A percentile compares a stretch with the other conserved stretches of the same genome.
phyloP scores from a whole-genome alignment of 2,329 filamentous ascomycete genomes.

The Colletotrichum higginsianum region DNA sequence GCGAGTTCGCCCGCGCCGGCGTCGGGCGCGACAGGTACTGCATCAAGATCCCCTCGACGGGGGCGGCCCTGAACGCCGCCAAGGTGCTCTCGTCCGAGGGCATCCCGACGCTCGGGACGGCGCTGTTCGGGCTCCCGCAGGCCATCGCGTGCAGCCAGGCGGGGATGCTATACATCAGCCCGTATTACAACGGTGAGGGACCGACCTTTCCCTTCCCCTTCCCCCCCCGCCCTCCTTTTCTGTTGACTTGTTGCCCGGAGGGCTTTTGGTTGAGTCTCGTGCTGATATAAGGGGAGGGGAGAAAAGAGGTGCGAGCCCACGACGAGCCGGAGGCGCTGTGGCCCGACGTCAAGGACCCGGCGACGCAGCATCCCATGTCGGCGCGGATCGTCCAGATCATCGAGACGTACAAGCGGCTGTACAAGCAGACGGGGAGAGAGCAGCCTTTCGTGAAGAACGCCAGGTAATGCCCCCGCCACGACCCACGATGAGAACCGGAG shows the following conservation, averaged over 20 bases:
- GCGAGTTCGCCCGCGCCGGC: conserved; percentile 61
- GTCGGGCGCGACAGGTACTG: conserved; percentile 62
- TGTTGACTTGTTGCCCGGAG: too few relatives aligned
- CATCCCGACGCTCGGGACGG: conserved; percentile 63
- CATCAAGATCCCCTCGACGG: conserved; percentile 67
- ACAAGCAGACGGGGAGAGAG: conserved; percentile 62
- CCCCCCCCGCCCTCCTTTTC: too few relatives aligned
- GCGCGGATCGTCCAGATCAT: conserved; percentile 64
- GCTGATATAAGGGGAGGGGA: conserved; percentile 7
- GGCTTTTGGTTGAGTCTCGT: not conserved
- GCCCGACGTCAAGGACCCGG: conserved; percentile 63
- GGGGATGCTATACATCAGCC: conserved; percentile 63
- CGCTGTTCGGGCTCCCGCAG: conserved; percentile 63
- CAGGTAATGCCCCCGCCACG: conserved; percentile 48
- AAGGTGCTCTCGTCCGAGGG: conserved; percentile 59
- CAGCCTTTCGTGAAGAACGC: conserved; percentile 65
- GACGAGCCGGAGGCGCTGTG: conserved; percentile 57
- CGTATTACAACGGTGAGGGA: conserved; percentile 62
- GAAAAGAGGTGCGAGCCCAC: conserved; percentile 59
- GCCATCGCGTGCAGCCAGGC: conserved; percentile 66
- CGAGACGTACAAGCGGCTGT: conserved; percentile 61
- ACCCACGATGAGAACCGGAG: too few relatives aligned
- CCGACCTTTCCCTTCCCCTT: not conserved
- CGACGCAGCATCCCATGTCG: conserved; percentile 62
- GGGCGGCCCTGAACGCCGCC: conserved; percentile 61